Base-by-base conservation (phyloP, 495 filamentous ascomycete species). In the Friedmanniomyces endolithicus region DNA sequence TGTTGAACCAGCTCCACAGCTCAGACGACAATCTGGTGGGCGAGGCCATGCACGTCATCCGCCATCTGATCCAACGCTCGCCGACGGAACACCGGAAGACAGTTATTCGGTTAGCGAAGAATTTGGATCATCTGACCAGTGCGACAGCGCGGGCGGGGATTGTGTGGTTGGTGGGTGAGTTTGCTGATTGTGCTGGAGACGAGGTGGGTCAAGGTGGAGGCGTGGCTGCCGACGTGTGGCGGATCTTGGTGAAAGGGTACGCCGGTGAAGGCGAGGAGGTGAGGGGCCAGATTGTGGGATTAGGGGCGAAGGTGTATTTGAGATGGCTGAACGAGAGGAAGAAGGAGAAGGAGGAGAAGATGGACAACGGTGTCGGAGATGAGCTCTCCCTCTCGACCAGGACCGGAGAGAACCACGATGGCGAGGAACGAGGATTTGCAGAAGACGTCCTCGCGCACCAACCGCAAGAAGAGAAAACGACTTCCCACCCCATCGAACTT, bases 131-230 rank as follows among this genome's bases (percentile, higher is more conserved):
- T 2, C 84, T 86, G 9, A 88, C 82, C 1, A 86, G 87, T 53
- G 80, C 92, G 6, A 82, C 85, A 51, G 94, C 92, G 3, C 76
- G 92, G 52, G 90, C 94, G 14, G 90, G 83, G 31, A 95, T 97
- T 56, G 86, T 97, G 60, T 98, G 92, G 92, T 81, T 98, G 3
- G 90, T 98, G 0, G 92, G 92, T 48, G 92, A 98, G 69, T 97
- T 88, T 62, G 80, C 92, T 50, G 94, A 98, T 68, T 97, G 87
- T 62, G 80, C 92, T 0, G 86, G 86, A 0, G 61, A 83, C n/a
- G n/a, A n/a, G n/a, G n/a, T n/a, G 11, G 82, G 90, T 55, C 76
- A 81, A 1, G 83, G 85, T 58, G 78, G 87, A 50, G 94, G 92
- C 64, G 87, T 98, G 54, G 92, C 94, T 0, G 80, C 90, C 0